Base-by-base conservation (phyloP, 345 rosid genomes). In the Aquilaria malaccensis region DNA sequence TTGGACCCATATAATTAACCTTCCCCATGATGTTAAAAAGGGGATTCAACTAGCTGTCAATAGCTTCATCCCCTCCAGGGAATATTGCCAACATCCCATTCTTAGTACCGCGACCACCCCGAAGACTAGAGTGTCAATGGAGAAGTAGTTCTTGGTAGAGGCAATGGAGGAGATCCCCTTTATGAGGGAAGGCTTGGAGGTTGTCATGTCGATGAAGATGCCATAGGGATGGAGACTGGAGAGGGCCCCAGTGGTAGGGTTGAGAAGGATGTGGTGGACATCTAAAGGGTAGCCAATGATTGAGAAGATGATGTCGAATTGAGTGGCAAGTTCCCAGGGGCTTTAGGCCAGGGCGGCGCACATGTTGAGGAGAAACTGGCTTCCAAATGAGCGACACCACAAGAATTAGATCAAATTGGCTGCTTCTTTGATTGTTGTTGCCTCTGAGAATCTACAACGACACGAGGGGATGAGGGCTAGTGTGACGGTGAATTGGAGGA, bases 281-380 rank as follows among this genome's bases (percentile, higher is more conserved):
- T 93, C 97, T 30, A 91, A 83, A 52, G 96, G 98, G 60, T 76
- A 93, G 9, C 98, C 96, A 72, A 93, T 96, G 79, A 89, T 93
- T 62, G 97, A 80, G 78, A 93, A 93, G 13, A 89, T 91, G 70
- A 93, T 82, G 65, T 87, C 91, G 53, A 94, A 87, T 61, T 72
- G 80, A 33, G 88, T 33, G 2, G 97, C 98, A 43, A 93, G 77
- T 46, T 83, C 67, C 46, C 50, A 62, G 0, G 97, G 97, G 10
- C 94, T 85, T 29, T 82, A 69, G 0, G 88, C 91, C 9, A 89
- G 81, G 41, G 53, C 63, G 3, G 96, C 97, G 0, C 97, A 94
- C 73, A 82, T 66, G 79, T 82, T 82, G 73, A 93, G 29, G 9
- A 93, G 93, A 14, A 88, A 72, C 30, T 87, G 86, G 48, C 22